Base-by-base conservation (phyloP, 805 yeast species). In the Zygotorulaspora chibaensis region DNA sequence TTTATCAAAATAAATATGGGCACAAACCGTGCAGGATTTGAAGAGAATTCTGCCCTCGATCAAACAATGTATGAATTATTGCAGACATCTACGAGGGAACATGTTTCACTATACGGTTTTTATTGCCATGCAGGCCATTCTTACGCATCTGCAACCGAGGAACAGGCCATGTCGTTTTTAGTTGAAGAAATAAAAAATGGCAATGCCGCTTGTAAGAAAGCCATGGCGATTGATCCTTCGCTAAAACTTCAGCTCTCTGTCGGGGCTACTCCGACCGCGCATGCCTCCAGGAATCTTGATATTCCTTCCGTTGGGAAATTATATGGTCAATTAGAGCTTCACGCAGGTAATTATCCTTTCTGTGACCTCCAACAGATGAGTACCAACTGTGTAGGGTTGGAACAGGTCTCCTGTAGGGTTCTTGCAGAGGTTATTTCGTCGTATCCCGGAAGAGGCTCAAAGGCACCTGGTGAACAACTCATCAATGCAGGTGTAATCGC, bases 41-140 rank as follows among this genome's bases (percentile, higher is more conserved):
- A 31, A 4, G 31, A 40, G 9, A 35, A 34, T 9, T 2, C 7
- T 12, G 38, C 3, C 11, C 38, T 40, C 28, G 33, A 40, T n/a
- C 27, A 33, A 25, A 40, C 38, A 10, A 17, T 40, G 11, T 9
- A 40, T 9, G 31, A 40, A 8, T 11, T 40, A 11, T 12, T 40
- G 5, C 16, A 25, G 15, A 33, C 43, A 10, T 11, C 43, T 18
- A 20, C 13, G 12, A 40, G 25, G 33, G 43, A 40, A 6, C 16
- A 40, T 28, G 18, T 40, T 7, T 40, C 43, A 15, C 23, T 40
- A 25, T 40, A 40, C 25, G 43, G 43, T 7, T 23, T 40, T 9
- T 40, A 40, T 27, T 40, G 43, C 17, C 43, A 40, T 33, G 43
- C 43, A 10, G 43, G 43, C 4, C 43, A 40, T 20, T 40, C 43